phyloP scores from a whole-genome alignment of 371 early-diverging fungal species.

The Mortierella sp. region DNA sequence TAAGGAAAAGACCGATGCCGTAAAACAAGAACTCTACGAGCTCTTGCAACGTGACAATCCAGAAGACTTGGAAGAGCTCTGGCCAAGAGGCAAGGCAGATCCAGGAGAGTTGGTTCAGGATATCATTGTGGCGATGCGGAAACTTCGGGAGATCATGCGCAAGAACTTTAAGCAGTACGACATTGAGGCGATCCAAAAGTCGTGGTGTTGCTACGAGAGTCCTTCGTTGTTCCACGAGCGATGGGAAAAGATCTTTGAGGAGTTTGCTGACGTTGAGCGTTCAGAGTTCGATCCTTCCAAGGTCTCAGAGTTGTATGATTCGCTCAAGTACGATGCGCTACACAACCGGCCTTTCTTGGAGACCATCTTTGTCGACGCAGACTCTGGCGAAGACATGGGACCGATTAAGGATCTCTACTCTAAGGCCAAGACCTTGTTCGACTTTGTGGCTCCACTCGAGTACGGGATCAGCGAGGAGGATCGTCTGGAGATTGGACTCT shows the following conservation, averaged over 20 bases:
- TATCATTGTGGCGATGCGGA: constrained; percentile 76
- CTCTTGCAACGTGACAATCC: constrained; percentile 62
- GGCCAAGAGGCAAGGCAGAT: constrained; percentile 70
- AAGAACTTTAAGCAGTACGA: constrained; percentile 75
- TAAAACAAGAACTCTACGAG: constrained; percentile 79
- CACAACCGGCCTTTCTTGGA: constrained; percentile 93
- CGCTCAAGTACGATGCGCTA: constrained; percentile 94
- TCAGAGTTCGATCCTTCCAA: constrained; percentile 86
- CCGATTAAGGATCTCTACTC: constrained; percentile 78
- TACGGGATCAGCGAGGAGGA: constrained; percentile 90
- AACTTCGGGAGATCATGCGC: constrained; percentile 83
- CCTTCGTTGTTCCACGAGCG: constrained; percentile 88
- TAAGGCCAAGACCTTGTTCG: constrained; percentile 88
- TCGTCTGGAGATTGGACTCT: constrained; percentile 89
- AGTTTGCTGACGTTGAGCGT: constrained; percentile 82
- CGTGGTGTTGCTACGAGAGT: constrained; percentile 88
- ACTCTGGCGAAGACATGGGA: constrained; percentile 31
- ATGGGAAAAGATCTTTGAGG: constrained; percentile 95
- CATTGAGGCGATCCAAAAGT: constrained; percentile 70
- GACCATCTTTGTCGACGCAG: constrained; percentile 67
- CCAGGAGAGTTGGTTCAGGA: constrained; percentile 79
- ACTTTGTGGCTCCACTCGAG: constrained; percentile 93
- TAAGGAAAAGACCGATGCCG: constrained; percentile 92
- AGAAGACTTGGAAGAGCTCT: constrained; percentile 63
- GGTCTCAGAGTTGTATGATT: constrained; percentile 94